Conservation (phyloP, 1,139 yeast species). For the Blastobotrys indianensis region DNA sequence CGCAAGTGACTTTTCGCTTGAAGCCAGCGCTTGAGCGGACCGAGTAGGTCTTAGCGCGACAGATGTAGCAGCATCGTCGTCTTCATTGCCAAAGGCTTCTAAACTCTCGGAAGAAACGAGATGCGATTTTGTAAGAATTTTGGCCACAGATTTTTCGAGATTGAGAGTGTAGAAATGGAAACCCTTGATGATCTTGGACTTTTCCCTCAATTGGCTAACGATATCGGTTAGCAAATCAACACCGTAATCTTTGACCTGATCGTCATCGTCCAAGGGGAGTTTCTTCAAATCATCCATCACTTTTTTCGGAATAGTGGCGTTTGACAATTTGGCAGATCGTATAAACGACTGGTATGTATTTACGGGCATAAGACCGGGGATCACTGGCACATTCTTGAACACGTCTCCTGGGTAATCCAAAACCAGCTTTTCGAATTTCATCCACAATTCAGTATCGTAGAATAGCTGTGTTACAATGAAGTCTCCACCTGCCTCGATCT, state of each 20-base stretch:
- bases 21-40: too few relatives aligned
- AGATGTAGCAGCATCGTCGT: too few relatives aligned
- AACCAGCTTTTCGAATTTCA: slow-evolving; percentile 44
- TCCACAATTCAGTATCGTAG: slow-evolving; percentile 55
- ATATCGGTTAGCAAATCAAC: slow-evolving; percentile 65
- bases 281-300: slow-evolving; percentile 49
- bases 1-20: slow-evolving; percentile 17
- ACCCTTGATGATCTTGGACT: slow-evolving; percentile 52
- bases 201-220: slow-evolving; percentile 37
- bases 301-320: slow-evolving; percentile 70
- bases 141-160: slow-evolving; percentile 85
- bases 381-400: slow-evolving; percentile 48
- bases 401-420: slow-evolving; percentile 42
- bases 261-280: slow-evolving; percentile 70
- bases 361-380: slow-evolving; percentile 97
- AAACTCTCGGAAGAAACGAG: slow-evolving; percentile 16
- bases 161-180: slow-evolving; percentile 88
- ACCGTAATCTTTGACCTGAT: slow-evolving; percentile 77
- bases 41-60: too few relatives aligned
- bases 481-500: slow-evolving; percentile 91
- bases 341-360: slow-evolving; percentile 80
- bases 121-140: slow-evolving; percentile 59
- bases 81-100: slow-evolving; percentile 13
- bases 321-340: slow-evolving; percentile 84
- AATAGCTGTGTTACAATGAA: slow-evolving; percentile 87